These are phyloP conservation scores for Dipodascus geniculatus DNA, from an alignment of 805 yeast genomes.

Conservation along the genomic window DNA sequence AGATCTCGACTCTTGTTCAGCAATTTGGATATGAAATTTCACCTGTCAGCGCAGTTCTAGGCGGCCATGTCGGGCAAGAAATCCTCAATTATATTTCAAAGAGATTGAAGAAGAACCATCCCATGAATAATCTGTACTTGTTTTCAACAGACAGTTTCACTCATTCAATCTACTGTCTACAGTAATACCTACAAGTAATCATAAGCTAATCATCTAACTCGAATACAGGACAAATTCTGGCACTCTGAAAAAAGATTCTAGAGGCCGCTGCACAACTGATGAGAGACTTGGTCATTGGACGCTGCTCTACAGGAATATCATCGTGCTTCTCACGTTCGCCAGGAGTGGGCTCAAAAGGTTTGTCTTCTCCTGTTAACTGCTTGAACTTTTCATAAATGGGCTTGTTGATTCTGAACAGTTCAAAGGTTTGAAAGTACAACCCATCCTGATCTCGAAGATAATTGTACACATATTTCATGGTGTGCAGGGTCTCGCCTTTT, in stretches of 20 bases:
- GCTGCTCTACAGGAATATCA: conserved; percentile 24
- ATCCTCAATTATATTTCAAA: not conserved
- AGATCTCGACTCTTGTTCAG: not conserved
- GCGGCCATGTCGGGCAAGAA: not conserved
- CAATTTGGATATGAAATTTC: conserved; percentile 1
- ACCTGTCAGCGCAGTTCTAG: not conserved
- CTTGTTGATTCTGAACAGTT: conserved; percentile 41
- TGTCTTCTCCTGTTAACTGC: conserved; percentile 43
- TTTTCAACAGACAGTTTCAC: not conserved
- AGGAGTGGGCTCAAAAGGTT: conserved; percentile 36
- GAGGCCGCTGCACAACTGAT: conserved; percentile 62
- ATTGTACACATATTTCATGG: conserved; percentile 44
- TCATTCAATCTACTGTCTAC: not conserved
- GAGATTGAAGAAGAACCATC: not conserved
- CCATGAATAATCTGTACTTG: not conserved
- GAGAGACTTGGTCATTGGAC: conserved; percentile 37
- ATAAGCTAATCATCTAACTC: conserved; percentile 4
- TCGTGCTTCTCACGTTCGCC: conserved; percentile 40
- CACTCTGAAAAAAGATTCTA: conserved; percentile 56
- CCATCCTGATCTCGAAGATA: conserved; percentile 48
- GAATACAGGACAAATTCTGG: conserved; percentile 36
- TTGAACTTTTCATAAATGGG: conserved; percentile 41
- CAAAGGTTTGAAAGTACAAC: conserved; percentile 46
- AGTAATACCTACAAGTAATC: not conserved
- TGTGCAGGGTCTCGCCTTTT: conserved; percentile 37